Evolutionary conservation across 2,329 filamentous ascomycete genomes (phyloP).

Genomic region (Lecanoromycetidae sp.): DNA sequence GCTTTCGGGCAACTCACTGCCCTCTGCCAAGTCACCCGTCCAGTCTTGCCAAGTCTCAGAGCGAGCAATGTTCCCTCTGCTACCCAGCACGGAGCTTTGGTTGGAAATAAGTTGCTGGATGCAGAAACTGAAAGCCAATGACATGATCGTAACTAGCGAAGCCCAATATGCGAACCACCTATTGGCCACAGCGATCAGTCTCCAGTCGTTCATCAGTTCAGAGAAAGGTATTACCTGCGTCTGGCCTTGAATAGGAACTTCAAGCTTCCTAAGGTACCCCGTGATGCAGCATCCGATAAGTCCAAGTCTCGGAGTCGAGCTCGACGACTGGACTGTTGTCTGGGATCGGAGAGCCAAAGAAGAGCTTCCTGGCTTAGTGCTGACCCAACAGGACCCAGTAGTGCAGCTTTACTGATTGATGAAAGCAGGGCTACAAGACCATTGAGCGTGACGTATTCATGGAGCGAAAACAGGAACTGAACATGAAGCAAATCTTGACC

Average conservation of each 20-base stretch:
- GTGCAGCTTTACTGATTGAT: neutral
- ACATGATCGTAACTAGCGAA: constrained; percentile 4
- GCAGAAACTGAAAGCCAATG: constrained; percentile 6
- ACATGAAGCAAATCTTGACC: neutral
- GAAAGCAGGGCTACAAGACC: constrained; percentile 7
- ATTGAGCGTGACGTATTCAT: too few relatives aligned
- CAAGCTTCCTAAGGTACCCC: constrained; percentile 9
- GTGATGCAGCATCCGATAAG: constrained; percentile 9
- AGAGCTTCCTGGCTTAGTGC: constrained; percentile 10
- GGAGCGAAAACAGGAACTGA: neutral
- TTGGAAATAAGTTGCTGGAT: constrained; percentile 9
- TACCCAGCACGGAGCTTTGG: too few relatives aligned
- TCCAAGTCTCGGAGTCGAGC: constrained; percentile 3
- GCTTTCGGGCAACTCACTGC: neutral
- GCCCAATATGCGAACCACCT: constrained; percentile 2
- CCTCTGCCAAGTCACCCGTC: neutral
- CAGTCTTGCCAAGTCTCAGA: neutral
- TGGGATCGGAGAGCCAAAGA: constrained; percentile 1
- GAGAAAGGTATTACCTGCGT: too few relatives aligned
- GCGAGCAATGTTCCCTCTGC: neutral
- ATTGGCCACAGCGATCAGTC: neutral
- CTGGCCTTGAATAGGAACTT: neutral
- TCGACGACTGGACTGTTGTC: neutral
- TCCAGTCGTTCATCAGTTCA: neutral
- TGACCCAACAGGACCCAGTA: constrained; percentile 9